These are phyloP conservation scores for Canna indica DNA, from an alignment of 176 grass and related monocot genomes.

Conservation along the genomic window DNA sequence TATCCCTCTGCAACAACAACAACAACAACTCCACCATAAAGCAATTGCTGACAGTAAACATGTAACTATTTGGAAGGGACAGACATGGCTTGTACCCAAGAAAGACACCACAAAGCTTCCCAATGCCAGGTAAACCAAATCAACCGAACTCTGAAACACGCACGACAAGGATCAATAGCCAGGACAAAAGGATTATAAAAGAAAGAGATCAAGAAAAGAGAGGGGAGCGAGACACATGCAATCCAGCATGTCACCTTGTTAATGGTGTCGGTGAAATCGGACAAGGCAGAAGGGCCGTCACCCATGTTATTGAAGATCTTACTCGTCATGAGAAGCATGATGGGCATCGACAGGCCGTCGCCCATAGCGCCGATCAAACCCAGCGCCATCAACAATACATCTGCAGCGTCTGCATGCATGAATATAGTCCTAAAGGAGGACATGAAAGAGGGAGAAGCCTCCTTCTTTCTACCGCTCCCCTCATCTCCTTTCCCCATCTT, in stretches of 20 bases:
- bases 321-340: slow-evolving; percentile 76
- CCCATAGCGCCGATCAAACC: slow-evolving; percentile 69
- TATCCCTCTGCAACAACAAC: slow-evolving; percentile 73
- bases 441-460: background rate
- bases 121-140: slow-evolving; percentile 61
- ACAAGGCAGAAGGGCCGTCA: slow-evolving; percentile 12
- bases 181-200: background rate
- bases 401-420: slow-evolving; percentile 66
- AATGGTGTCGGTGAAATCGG: slow-evolving; percentile 48
- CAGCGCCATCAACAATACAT: slow-evolving; percentile 51
- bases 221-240: background rate
- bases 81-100: slow-evolving; percentile 34
- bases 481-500: background rate
- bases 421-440: slow-evolving; percentile 46
- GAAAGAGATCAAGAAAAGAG: background rate
- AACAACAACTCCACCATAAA: background rate
- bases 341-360: slow-evolving; percentile 57
- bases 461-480: background rate
- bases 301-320: slow-evolving; percentile 82
- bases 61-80: too few species aligned
- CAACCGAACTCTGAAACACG: slow-evolving; percentile 39
- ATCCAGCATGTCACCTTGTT: slow-evolving; percentile 30
- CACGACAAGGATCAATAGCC: background rate
- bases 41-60: too few species aligned
- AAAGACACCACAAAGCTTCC: slow-evolving; percentile 61